These are phyloP conservation scores for Hyparrhenia diplandra DNA, from an alignment of 176 grass and related monocot genomes.

Conservation along the genomic window DNA sequence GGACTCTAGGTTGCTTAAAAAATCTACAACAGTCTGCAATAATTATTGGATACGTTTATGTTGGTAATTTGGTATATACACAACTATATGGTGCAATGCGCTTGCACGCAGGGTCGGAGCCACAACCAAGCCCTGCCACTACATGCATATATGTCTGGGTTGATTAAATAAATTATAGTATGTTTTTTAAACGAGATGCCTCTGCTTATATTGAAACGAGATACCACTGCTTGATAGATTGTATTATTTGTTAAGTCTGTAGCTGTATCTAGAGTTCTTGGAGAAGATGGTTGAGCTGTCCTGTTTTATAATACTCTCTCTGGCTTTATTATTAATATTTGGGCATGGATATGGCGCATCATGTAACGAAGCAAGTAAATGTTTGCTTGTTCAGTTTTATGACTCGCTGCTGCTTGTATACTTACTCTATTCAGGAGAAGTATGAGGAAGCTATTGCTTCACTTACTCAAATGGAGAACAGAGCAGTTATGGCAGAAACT, in stretches of 20 bases:
- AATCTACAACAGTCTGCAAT: conserved; percentile 1
- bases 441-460: conserved; percentile 67
- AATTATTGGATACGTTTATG: neutral
- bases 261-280: neutral
- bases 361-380: conserved; percentile 25
- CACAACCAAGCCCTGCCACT: neutral
- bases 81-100: neutral
- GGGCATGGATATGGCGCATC: conserved; percentile 9
- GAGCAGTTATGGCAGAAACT: conserved; percentile 97
- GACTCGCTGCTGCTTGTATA: conserved; percentile 6
- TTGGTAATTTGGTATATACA: neutral
- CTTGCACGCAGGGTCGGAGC: neutral
- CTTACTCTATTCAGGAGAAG: conserved; percentile 73
- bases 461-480: conserved; percentile 78
- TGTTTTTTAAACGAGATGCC: neutral
- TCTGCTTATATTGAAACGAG: neutral
- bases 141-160: neutral
- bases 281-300: neutral
- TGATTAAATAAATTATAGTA: neutral
- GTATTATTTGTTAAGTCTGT: neutral
- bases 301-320: neutral
- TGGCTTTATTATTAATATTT: conserved; percentile 8
- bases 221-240: neutral
- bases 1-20: neutral
- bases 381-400: conserved; percentile 3